Evolutionary conservation across 1,139 yeast genomes (phyloP).

Genomic region (Scheffersomyces lignicola): DNA sequence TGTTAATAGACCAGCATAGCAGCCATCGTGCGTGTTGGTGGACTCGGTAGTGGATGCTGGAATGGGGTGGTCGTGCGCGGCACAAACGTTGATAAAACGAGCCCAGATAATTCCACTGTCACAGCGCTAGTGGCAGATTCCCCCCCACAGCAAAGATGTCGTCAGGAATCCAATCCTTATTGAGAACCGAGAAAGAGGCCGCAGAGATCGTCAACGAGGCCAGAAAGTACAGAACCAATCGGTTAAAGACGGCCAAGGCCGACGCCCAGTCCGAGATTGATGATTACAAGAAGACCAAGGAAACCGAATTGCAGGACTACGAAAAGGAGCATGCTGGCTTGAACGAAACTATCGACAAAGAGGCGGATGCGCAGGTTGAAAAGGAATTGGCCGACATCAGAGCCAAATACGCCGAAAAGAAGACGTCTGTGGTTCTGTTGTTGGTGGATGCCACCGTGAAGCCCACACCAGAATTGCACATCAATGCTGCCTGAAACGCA

Average conservation of each 20-base stretch:
- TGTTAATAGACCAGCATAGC: slow-evolving; percentile 2
- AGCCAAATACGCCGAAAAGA: slow-evolving; percentile 62
- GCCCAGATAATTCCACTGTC: too few species aligned
- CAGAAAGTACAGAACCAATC: slow-evolving; percentile 80
- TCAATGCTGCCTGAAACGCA: slow-evolving; percentile 52
- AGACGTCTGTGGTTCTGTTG: slow-evolving; percentile 66
- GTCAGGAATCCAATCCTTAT: slow-evolving; percentile 39
- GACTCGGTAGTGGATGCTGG: too few species aligned
- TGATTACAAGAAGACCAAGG: slow-evolving; percentile 82
- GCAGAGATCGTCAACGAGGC: slow-evolving; percentile 93
- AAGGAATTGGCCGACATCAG: slow-evolving; percentile 62
- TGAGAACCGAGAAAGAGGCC: slow-evolving; percentile 90
- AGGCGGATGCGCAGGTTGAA: slow-evolving; percentile 66
- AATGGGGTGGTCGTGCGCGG: too few species aligned
- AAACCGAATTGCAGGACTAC: slow-evolving; percentile 70
- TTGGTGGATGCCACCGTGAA: slow-evolving; percentile 77
- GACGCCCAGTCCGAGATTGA: slow-evolving; percentile 92
- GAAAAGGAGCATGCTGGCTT: slow-evolving; percentile 70
- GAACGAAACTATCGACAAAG: slow-evolving; percentile 67
- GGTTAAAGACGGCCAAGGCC: slow-evolving; percentile 89
- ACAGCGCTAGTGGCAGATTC: too few species aligned
- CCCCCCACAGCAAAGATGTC: too few species aligned
- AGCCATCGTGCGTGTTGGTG: too few species aligned
- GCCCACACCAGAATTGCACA: slow-evolving; percentile 81
- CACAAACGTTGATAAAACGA: too few species aligned